A percentile compares a stretch with the other conserved stretches of the same genome.
phyloP scores from a whole-genome alignment of 139 green algal genomes.

The Klebsormidium nitens region DNA sequence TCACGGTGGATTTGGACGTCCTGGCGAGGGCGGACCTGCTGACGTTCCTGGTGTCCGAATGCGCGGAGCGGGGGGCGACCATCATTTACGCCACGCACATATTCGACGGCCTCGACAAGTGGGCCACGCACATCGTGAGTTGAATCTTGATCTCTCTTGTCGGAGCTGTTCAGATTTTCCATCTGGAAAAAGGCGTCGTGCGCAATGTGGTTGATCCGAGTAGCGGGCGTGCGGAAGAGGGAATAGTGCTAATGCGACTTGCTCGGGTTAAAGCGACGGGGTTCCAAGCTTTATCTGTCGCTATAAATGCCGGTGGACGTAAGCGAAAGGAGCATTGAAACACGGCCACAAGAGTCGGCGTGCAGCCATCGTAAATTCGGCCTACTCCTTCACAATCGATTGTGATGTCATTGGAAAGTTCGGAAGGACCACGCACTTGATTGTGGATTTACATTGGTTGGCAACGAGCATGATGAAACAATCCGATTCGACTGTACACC shows the following conservation, averaged over 20 bases:
- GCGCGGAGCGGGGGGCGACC: conserved; percentile 62
- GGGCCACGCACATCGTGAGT: conserved; percentile 40
- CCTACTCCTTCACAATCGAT: too few relatives aligned
- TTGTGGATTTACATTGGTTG: too few relatives aligned
- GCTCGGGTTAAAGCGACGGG: too few relatives aligned
- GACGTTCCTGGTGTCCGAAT: conserved; percentile 82
- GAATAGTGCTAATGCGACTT: background rate
- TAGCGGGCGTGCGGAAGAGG: background rate
- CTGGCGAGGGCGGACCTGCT: conserved; percentile 88
- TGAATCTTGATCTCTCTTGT: background rate
- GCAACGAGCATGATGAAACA: too few relatives aligned
- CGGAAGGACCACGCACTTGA: too few relatives aligned
- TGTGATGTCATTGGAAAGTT: too few relatives aligned
- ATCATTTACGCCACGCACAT: conserved; percentile 98
- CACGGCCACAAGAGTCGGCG: too few relatives aligned
- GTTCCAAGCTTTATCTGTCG: too few relatives aligned
- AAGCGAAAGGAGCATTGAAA: too few relatives aligned
- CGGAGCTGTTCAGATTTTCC: background rate
- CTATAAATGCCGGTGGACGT: too few relatives aligned
- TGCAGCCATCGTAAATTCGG: too few relatives aligned
- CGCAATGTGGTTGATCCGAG: conserved; percentile 1
- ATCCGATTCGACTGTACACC: too few relatives aligned
- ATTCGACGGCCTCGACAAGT: conserved; percentile 79
- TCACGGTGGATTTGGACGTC: conserved; percentile 98
- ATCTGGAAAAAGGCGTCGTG: background rate